These are phyloP conservation scores for Hansenula anomala DNA, from an alignment of 1,139 yeast genomes.

Conservation along the genomic window DNA sequence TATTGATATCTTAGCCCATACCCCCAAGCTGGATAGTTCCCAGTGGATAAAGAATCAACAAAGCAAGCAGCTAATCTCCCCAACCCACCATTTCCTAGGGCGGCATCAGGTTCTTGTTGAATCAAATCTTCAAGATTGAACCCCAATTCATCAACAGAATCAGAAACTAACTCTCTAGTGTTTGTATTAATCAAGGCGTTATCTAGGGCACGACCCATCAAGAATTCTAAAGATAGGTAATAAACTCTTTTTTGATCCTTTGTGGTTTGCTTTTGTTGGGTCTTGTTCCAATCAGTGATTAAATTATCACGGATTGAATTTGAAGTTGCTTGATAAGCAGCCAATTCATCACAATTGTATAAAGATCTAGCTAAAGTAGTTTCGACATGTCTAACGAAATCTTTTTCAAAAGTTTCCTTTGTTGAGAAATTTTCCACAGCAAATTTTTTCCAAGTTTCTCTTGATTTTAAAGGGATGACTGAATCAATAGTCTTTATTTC, in stretches of 20 bases:
- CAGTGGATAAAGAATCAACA: conserved; percentile 82
- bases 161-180: conserved; percentile 45
- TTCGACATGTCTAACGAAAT: conserved; percentile 83
- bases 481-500: conserved; percentile 83
- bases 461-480: conserved; percentile 71
- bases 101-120: conserved; percentile 90
- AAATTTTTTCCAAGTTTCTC: conserved; percentile 72
- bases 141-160: conserved; percentile 70
- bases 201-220: conserved; percentile 95
- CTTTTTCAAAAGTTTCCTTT: conserved; percentile 59
- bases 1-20: conserved; percentile 91
- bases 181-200: conserved; percentile 83
- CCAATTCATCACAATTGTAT: conserved; percentile 88
- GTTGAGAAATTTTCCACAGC: conserved; percentile 45
- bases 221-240: conserved; percentile 81
- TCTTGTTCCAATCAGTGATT: conserved; percentile 86
- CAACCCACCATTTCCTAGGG: conserved; percentile 91
- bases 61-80: conserved; percentile 96
- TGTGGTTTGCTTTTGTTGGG: conserved; percentile 84
- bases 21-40: conserved; percentile 94
- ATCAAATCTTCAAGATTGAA: conserved; percentile 84
- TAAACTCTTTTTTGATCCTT: conserved; percentile 85
- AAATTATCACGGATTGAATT: conserved; percentile 74
- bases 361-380: conserved; percentile 84
- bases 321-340: conserved; percentile 90